A percentile compares a stretch with the other conserved stretches of the same genome.
These are phyloP conservation scores for Lactuca sativa DNA, from an alignment of 129 eudicot species.

Conservation along the genomic window DNA sequence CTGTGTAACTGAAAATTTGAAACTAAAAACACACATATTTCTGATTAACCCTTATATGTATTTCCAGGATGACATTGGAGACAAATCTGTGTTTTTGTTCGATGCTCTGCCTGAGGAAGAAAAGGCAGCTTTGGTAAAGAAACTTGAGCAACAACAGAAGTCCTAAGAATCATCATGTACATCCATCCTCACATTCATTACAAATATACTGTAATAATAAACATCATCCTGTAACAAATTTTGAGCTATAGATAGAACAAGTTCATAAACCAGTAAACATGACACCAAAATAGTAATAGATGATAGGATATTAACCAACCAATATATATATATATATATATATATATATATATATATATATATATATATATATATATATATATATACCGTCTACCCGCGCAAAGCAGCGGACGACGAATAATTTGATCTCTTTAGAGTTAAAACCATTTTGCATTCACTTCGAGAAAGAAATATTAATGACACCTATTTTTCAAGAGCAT, in stretches of 20 bases:
- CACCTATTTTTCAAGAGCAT: no score
- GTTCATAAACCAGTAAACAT: no score
- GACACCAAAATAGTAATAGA: no score
- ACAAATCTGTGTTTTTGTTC: slow-evolving; percentile 89
- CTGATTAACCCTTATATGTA: slow-evolving; percentile 12
- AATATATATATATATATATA: no score
- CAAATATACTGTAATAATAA: slow-evolving; percentile 14
- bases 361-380: no score
- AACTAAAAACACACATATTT: background rate
- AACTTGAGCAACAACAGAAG: slow-evolving; percentile 59
- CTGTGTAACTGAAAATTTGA: background rate
- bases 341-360: no score
- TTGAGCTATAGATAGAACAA: slow-evolving; percentile 9
- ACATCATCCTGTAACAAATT: slow-evolving; percentile 13
- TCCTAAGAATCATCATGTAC: slow-evolving; percentile 28
- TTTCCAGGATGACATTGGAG: slow-evolving; percentile 94
- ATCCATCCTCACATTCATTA: slow-evolving; percentile 3
- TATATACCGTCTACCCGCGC: no score
- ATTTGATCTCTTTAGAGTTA: no score
- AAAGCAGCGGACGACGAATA: no score
- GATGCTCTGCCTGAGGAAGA: slow-evolving; percentile 74
- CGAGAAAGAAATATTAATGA: no score
- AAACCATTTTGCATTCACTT: no score
- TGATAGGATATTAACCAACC: no score
- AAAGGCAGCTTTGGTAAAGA: slow-evolving; percentile 59